These are phyloP conservation scores for Podospora didyma DNA, from an alignment of 495 filamentous ascomycete species.

Conservation along the genomic window DNA sequence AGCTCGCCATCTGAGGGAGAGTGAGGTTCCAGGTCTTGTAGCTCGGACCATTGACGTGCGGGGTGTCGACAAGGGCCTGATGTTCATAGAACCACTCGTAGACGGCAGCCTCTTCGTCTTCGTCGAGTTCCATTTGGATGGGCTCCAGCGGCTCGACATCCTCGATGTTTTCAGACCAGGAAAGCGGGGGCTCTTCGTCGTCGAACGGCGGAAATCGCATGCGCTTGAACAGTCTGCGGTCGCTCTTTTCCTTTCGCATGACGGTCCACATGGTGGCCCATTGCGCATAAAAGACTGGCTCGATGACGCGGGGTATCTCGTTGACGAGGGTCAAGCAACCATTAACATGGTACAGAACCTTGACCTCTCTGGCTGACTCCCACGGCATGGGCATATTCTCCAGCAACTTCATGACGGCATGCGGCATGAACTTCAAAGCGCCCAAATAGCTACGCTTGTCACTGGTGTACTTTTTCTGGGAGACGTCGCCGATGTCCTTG, in stretches of 20 bases:
- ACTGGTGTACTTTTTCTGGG: slow-evolving; percentile 98
- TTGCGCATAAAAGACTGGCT: slow-evolving; percentile 97
- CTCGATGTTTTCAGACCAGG: slow-evolving; percentile 98
- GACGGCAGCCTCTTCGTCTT: slow-evolving; percentile 87
- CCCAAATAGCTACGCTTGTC: slow-evolving; percentile 98
- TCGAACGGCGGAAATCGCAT: slow-evolving; percentile 99
- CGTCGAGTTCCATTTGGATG: slow-evolving; percentile 98
- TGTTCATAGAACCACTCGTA: slow-evolving; percentile 99
- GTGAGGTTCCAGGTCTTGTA: slow-evolving; percentile 96
- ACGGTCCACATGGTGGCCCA: slow-evolving; percentile 99
- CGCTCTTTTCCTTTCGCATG: slow-evolving; percentile 97
- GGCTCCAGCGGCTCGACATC: slow-evolving; percentile 97
- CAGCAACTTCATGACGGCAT: slow-evolving; percentile 96
- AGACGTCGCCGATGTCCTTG: slow-evolving; percentile 97
- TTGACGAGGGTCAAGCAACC: slow-evolving; percentile 97
- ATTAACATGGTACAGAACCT: slow-evolving; percentile 97
- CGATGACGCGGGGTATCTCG: slow-evolving; percentile 93
- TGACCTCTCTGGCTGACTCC: slow-evolving; percentile 93
- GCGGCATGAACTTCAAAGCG: slow-evolving; percentile 98
- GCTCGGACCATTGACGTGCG: slow-evolving; percentile 93
- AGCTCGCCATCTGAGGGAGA: slow-evolving; percentile 91
- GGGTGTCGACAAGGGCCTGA: slow-evolving; percentile 82
- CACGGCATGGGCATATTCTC: slow-evolving; percentile 99
- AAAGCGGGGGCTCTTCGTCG: slow-evolving; percentile 95
- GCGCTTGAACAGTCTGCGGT: slow-evolving; percentile 92